Conservation (phyloP, 202 grass and related monocot species). For the Brachypodium distachyon region DNA sequence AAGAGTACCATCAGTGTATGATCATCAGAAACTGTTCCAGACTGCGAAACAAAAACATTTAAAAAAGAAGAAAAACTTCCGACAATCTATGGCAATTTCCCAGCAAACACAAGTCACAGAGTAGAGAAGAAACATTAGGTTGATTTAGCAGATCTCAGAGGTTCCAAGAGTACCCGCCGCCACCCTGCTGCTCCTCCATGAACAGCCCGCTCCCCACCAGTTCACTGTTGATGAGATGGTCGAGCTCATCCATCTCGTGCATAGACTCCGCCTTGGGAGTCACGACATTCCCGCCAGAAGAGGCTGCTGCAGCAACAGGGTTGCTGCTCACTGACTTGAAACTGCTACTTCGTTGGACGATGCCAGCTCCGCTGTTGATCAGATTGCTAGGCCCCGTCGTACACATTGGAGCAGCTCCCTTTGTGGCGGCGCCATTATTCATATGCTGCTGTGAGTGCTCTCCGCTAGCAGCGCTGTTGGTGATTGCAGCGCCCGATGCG, state of each 20-base stretch:
- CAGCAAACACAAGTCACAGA: background rate
- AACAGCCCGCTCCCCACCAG: constrained; percentile 57
- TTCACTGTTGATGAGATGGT: constrained; percentile 34
- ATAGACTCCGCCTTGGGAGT: constrained; percentile 37
- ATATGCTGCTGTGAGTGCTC: constrained; percentile 7
- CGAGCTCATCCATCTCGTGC: constrained; percentile 44
- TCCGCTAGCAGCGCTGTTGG: background rate
- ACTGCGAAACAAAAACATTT: background rate
- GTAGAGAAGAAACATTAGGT: background rate
- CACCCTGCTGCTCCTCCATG: constrained; percentile 34
- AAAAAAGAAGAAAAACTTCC: background rate
- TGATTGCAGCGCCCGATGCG: background rate
- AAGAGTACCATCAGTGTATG: constrained; percentile 19
- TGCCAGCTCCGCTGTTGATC: constrained; percentile 19
- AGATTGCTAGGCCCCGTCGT: constrained; percentile 32
- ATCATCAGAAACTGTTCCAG: constrained; percentile 6
- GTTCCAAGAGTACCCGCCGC: constrained; percentile 33
- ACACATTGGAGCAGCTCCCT: background rate
- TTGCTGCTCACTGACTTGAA: constrained; percentile 84
- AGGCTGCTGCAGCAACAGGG: constrained; percentile 23
- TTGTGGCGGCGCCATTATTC: background rate
- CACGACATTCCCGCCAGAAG: constrained; percentile 15
- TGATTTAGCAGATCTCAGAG: constrained; percentile 26
- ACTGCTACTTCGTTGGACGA: constrained; percentile 44
- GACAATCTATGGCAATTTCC: constrained; percentile 6